Conservation (phyloP, 495 filamentous ascomycete genomes). For the Annulohypoxylon maeteangense region DNA sequence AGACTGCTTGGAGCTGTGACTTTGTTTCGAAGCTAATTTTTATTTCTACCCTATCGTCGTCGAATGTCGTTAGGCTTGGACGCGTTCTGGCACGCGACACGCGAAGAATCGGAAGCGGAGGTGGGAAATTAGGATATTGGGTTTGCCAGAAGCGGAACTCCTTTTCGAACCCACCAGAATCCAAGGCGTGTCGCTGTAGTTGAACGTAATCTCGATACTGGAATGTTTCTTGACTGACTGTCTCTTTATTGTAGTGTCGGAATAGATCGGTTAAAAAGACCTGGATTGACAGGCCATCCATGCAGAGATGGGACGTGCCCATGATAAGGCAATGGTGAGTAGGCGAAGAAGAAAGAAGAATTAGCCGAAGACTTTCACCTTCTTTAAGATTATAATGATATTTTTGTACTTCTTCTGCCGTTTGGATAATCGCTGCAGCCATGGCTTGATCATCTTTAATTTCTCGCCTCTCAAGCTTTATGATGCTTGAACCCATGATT, state of each 20-base stretch:
- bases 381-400: neutral
- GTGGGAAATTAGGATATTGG: neutral
- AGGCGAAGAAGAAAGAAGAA: neutral
- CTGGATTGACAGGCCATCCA: neutral
- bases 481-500: neutral
- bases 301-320: neutral
- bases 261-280: neutral
- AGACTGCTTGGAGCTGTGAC: constrained; percentile 12
- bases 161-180: neutral
- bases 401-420: neutral
- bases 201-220: neutral
- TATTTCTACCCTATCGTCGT: neutral
- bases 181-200: neutral
- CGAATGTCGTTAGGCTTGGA: neutral
- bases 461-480: neutral
- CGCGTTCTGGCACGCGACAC: neutral
- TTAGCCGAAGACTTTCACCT: neutral
- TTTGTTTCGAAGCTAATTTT: neutral
- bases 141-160: neutral
- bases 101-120: neutral
- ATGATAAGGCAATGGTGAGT: neutral
- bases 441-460: neutral
- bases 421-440: neutral
- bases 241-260: neutral
- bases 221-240: neutral